These are phyloP conservation scores for Diaporthe vaccinii DNA, from an alignment of 2,329 filamentous ascomycete genomes.

Conservation along the genomic window DNA sequence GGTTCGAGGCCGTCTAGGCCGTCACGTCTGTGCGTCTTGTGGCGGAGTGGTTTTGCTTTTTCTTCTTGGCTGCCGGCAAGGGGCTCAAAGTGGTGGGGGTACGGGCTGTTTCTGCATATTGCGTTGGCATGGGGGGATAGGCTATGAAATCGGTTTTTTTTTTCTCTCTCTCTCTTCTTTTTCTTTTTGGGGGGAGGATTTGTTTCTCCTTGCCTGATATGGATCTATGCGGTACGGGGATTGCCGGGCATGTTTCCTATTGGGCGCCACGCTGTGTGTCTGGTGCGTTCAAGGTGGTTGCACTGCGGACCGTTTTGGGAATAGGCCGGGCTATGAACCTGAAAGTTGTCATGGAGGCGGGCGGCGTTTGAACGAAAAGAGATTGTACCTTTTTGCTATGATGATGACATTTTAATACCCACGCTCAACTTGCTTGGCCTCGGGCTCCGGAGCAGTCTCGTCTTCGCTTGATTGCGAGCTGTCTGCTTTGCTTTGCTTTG, in stretches of 20 bases:
- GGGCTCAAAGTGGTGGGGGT: background rate
- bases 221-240: background rate
- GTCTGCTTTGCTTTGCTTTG: no score
- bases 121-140: background rate
- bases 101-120: background rate
- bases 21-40: background rate
- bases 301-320: background rate
- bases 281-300: background rate
- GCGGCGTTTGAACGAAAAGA: background rate
- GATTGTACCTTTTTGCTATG: background rate
- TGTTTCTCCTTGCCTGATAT: background rate
- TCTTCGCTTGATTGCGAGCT: background rate
- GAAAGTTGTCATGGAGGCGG: no score
- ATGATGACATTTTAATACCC: constrained; percentile 5
- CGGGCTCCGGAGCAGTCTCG: no score
- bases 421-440: no score
- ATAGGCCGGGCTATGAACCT: background rate
- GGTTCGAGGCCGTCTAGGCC: background rate
- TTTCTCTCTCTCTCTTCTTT: background rate
- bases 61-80: background rate
- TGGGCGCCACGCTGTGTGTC: background rate
- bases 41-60: background rate
- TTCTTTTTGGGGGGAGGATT: background rate
- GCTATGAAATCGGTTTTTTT: background rate
- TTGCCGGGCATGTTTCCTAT: constrained; percentile 13